Evolutionary conservation across 164 flowering plant genomes (phyloP), one percentile per base, ranked within the genome.

Genomic region (Stephania cephalantha): DNA sequence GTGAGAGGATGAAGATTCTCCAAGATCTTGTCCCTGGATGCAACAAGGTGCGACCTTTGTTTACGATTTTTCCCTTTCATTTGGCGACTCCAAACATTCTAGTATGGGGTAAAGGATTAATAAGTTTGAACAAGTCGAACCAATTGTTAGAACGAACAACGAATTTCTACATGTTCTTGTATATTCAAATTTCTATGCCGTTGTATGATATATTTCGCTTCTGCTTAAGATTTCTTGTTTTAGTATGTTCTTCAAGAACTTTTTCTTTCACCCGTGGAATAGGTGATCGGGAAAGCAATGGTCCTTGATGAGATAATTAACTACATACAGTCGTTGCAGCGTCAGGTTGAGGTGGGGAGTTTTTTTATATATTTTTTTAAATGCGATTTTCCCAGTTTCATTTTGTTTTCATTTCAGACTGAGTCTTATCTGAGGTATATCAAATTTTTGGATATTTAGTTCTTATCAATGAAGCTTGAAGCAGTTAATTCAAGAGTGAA

Each of bases 11-110:
- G 98, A 96, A 88, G 83, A 82, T 88, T 76, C 88, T 96, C 45
- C 99, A 96, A 84, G 99, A 94, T 78, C 80, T 96, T 82, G 98
- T 96, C 58, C 99, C 98, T 70, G 98, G 97, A 82, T 94, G 99
- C 81, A 96, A 90, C 81, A 96, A 92, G 98, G 99, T 92, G 68
- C 68, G 22, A 58, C 71, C 55, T 50, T 71, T 58, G n/a, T 50
- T 53, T 35, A 64, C 12, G 30, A 7, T 11, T 1, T 17, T 73
- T 5, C 44, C 25, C 22, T 45, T 66, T 65, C 67, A 31, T 53
- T 61, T 80, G 30, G 12, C 35, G 52, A 69, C 45, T 44, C 11
- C 17, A 13, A 22, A 15, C n/a, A n/a, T 31, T 35, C 71, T 18
- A 25, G n/a, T 12, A 6, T 61, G 66, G 66, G 25, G 18, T 61